phyloP scores from a whole-genome alignment of 768 basidiomycete species.

The Suillus paluster region DNA sequence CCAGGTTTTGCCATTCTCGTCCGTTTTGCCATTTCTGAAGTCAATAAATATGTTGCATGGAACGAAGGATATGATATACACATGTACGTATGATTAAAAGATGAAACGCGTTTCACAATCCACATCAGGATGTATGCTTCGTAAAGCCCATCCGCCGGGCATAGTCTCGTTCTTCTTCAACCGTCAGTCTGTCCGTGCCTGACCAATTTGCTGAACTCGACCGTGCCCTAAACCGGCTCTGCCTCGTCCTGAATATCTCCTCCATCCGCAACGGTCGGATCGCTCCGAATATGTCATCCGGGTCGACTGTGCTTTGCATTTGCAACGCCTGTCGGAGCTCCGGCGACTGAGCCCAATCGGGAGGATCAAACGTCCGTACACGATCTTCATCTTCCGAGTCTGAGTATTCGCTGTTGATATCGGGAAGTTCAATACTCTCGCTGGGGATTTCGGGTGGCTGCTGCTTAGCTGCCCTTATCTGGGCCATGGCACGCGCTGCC shows the following conservation, averaged over 20 bases:
- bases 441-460: constrained; percentile 57
- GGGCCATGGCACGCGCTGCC: constrained; percentile 72
- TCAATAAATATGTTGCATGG: neutral
- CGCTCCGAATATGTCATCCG: constrained; percentile 90
- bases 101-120: constrained; percentile 18
- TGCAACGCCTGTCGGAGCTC: constrained; percentile 79
- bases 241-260: constrained; percentile 83
- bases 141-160: constrained; percentile 89
- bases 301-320: constrained; percentile 85
- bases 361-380: constrained; percentile 70
- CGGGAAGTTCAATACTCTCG: constrained; percentile 90
- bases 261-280: constrained; percentile 90
- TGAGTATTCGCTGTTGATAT: constrained; percentile 96
- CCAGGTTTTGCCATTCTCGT: neutral
- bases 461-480: constrained; percentile 61
- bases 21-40: neutral
- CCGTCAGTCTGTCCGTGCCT: constrained; percentile 85
- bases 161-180: constrained; percentile 86
- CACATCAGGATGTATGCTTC: constrained; percentile 23
- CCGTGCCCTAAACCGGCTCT: constrained; percentile 83
- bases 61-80: neutral
- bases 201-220: constrained; percentile 97
- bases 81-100: neutral
- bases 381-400: constrained; percentile 93
- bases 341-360: constrained; percentile 92